These are phyloP conservation scores for Xylaria venustula DNA, from an alignment of 495 filamentous ascomycete species.

Conservation along the genomic window DNA sequence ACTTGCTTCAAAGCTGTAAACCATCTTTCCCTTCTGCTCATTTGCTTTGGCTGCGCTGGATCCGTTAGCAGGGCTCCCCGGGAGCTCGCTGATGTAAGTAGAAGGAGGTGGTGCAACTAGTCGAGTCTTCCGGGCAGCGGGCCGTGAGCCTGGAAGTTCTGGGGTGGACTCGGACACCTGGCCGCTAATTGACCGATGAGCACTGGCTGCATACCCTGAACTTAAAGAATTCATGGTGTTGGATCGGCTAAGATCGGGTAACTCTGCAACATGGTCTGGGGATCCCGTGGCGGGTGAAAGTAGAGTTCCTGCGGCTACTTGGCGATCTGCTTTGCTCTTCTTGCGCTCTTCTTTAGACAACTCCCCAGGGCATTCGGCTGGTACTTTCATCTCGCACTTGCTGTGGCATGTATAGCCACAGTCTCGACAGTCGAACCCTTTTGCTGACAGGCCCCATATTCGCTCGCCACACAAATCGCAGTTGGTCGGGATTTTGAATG, in stretches of 20 bases:
- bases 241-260: conserved; percentile 65
- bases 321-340: conserved; percentile 78
- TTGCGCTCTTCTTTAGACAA: conserved; percentile 91
- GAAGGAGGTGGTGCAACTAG: conserved; percentile 85
- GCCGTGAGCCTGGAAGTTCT: conserved; percentile 33
- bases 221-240: conserved; percentile 93
- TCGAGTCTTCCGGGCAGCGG: conserved; percentile 57
- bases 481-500: conserved; percentile 98
- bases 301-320: conserved; percentile 69
- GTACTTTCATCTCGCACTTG: conserved; percentile 99
- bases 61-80: conserved; percentile 45
- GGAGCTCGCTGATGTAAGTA: conserved; percentile 68
- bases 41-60: conserved; percentile 25
- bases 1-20: conserved; percentile 78
- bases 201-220: conserved; percentile 82
- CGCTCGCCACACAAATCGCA: conserved; percentile 95
- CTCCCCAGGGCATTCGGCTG: conserved; percentile 92
- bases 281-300: conserved; percentile 38
- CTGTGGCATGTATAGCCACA: conserved; percentile 98
- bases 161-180: conserved; percentile 37
- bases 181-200: conserved; percentile 69
- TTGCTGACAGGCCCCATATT: conserved; percentile 94
- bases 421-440: conserved; percentile 91
- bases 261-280: conserved; percentile 45
- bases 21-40: conserved; percentile 79